Percentiles rank a stretch among this genome's conserved stretches.
phyloP scores from a whole-genome alignment of 768 basidiomycete species.

The Russula virescens region DNA sequence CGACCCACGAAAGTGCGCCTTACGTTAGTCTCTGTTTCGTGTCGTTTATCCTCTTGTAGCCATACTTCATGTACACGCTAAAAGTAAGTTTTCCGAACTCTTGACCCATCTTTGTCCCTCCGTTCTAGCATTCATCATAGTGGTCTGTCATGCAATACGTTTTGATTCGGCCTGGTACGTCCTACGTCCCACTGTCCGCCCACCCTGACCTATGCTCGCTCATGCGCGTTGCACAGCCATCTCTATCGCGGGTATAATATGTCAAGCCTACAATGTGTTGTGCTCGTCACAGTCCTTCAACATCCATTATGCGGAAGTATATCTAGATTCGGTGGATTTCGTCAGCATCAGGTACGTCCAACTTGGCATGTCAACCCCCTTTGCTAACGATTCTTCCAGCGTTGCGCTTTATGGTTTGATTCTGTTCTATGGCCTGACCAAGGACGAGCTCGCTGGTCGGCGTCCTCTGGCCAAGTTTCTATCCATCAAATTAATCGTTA shows the following conservation, averaged over 20 bases:
- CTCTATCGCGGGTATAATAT: constrained; percentile 76
- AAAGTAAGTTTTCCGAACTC: constrained; percentile 45
- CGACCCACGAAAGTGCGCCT: constrained; percentile 64
- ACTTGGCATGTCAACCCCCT: no score
- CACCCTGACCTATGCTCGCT: neutral
- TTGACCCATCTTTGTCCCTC: neutral
- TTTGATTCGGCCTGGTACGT: constrained; percentile 54
- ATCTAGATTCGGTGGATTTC: constrained; percentile 69
- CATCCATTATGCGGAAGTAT: constrained; percentile 57
- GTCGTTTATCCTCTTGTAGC: constrained; percentile 34
- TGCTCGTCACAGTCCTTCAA: constrained; percentile 61
- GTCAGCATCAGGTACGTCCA: constrained; percentile 65
- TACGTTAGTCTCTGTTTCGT: neutral
- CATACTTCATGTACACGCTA: constrained; percentile 86
- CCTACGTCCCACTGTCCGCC: neutral
- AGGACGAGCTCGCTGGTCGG: constrained; percentile 69
- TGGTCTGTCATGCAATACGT: constrained; percentile 91
- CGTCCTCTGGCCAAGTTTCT: constrained; percentile 83
- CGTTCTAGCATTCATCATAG: constrained; percentile 32
- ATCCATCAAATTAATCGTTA: constrained; percentile 79
- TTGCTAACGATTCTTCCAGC: constrained; percentile 34
- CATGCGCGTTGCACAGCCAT: constrained; percentile 34
- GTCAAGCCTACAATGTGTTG: constrained; percentile 60
- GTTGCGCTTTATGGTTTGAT: constrained; percentile 83
- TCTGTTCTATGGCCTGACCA: constrained; percentile 75